Evolutionary conservation across 345 rosid species (phyloP).

Genomic region (Brassica incana): DNA sequence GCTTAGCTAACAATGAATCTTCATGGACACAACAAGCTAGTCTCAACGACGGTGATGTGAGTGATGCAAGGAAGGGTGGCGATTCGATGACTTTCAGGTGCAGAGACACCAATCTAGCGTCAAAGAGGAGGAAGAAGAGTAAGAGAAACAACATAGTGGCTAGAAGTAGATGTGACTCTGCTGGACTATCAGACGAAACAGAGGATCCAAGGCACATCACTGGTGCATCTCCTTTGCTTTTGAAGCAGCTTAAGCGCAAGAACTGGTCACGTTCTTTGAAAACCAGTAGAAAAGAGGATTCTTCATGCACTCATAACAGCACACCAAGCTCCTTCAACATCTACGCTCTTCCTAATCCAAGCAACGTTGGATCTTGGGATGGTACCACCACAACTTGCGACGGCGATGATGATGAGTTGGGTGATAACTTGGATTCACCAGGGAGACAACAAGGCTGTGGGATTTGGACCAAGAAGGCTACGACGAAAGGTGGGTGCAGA

Average conservation of each 20-base stretch:
- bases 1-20: conserved; percentile 42
- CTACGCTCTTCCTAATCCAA: conserved; percentile 57
- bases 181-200: conserved; percentile 65
- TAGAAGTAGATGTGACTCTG: conserved; percentile 47
- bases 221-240: conserved; percentile 65
- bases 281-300: conserved; percentile 57
- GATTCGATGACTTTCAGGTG: conserved; percentile 55
- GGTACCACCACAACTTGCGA: conserved; percentile 76
- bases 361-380: conserved; percentile 86
- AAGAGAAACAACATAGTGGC: conserved; percentile 26
- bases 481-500: conserved; percentile 62
- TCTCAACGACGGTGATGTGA: conserved; percentile 40
- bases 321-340: conserved; percentile 85
- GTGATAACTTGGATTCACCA: conserved; percentile 73
- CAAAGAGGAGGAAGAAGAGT: conserved; percentile 53
- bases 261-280: conserved; percentile 65
- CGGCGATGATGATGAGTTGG: conserved; percentile 72
- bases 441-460: conserved; percentile 83
- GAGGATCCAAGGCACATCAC: conserved; percentile 58
- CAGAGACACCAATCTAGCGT: conserved; percentile 59
- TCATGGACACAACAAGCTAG: conserved; percentile 56
- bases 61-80: conserved; percentile 67
- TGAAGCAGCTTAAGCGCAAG: conserved; percentile 56
- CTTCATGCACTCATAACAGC: conserved; percentile 69
- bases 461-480: conserved; percentile 82